Evolutionary conservation across 2,329 filamentous ascomycete species (phyloP).

Genomic region (Alternaria metachromatica): DNA sequence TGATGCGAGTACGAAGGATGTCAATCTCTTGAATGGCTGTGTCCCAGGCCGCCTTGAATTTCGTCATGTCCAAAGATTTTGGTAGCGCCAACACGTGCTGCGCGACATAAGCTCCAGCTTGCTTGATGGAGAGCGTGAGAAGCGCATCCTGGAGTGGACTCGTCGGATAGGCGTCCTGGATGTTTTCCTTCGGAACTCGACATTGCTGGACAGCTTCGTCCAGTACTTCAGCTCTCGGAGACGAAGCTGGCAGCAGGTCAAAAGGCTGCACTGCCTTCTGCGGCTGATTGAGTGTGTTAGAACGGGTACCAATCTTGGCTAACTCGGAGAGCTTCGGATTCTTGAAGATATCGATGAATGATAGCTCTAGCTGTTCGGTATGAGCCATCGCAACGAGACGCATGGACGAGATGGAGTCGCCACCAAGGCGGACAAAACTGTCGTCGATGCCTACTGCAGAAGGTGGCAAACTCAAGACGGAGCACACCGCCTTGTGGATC

Average conservation of each 20-base stretch:
- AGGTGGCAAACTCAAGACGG: slow-evolving; percentile 33
- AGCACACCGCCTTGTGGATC: slow-evolving; percentile 38
- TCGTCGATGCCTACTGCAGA: slow-evolving; percentile 42
- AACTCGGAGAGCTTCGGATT: slow-evolving; percentile 40
- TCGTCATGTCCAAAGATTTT: slow-evolving; percentile 47
- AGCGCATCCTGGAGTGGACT: slow-evolving; percentile 55
- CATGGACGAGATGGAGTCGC: slow-evolving; percentile 43
- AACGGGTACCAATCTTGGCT: slow-evolving; percentile 28
- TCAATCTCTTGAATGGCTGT: slow-evolving; percentile 53
- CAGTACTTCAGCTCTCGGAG: slow-evolving; percentile 20
- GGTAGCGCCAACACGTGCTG: slow-evolving; percentile 54
- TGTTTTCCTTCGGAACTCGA: slow-evolving; percentile 20
- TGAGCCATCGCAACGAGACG: slow-evolving; percentile 38
- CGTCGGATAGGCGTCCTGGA: slow-evolving; percentile 52
- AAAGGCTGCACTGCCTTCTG: slow-evolving; percentile 32
- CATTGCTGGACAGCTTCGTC: slow-evolving; percentile 35
- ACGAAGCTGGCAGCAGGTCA: slow-evolving; percentile 20
- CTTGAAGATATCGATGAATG: slow-evolving; percentile 42
- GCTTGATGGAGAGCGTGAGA: slow-evolving; percentile 56
- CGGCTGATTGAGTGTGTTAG: not conserved
- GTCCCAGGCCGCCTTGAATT: slow-evolving; percentile 58
- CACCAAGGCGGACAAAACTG: slow-evolving; percentile 43
- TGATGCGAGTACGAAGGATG: slow-evolving; percentile 57
- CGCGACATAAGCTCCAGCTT: slow-evolving; percentile 57
- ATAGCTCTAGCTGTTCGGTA: slow-evolving; percentile 34